Base-by-base conservation (phyloP, 345 rosid species). In the Physaria fendleri region DNA sequence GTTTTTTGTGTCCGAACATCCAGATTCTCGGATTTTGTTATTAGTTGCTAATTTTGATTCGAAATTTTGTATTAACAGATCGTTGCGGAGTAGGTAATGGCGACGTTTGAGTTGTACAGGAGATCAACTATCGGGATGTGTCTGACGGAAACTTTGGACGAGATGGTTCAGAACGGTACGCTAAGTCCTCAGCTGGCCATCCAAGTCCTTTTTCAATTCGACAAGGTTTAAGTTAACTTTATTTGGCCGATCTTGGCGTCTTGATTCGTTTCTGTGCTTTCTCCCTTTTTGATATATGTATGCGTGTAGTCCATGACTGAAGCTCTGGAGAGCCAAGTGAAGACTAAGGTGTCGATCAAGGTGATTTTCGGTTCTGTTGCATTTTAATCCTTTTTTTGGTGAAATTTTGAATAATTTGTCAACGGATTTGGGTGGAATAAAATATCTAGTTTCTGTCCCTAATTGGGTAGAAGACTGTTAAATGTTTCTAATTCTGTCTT, bases 121-220 rank as follows among this genome's bases (percentile, higher is more conserved):
- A 78, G 95, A 59, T 93, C 99, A 56, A 85, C 99, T 57, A 87
- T 93, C 60, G 97, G 96, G 30, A 90, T 87, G 97, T 93, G 99
- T 71, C 54, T 93, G 80, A 93, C 96, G 38, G 97, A 93, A 78
- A 83, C 95, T 8, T 72, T 93, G 25, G 97, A 93, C 18, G 99
- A 89, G 82, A 93, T 93, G 99, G 97, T 93, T 56, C 81, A 74
- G 66, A 87, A 46, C 56, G 88, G 97, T 37, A 85, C 97, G 64
- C 90, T 93, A 42, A 83, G 80, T 69, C 99, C 99, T 6, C 95
- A 90, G 77, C 85, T 89, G 17, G 99, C 97, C 16, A 83, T 93
- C 58, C 96, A 87, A 76, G 96, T 90, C 69, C 96, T 93, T 66
- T 88, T 89, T 64, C 97, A 90, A 75, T 93, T 93, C 52, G 97